Evolutionary conservation across 2,329 filamentous ascomycete genomes (phyloP).

Genomic region (Harringtonia lauricola): DNA sequence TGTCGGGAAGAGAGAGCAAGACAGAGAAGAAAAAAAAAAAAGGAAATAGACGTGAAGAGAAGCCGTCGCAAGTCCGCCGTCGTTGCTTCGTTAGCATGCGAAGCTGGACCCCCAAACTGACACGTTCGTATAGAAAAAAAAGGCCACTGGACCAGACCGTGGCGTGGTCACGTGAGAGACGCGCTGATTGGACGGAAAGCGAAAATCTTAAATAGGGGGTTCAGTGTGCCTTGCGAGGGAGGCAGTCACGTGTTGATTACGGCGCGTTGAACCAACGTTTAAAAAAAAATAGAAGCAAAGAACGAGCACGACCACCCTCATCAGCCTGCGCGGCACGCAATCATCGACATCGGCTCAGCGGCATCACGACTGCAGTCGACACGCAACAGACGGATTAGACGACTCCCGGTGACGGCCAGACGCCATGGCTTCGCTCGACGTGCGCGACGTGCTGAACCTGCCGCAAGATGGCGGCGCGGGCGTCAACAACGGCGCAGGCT

Average conservation of each 20-base stretch:
- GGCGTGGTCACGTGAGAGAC: conserved; percentile 2
- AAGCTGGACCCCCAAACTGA: conserved; percentile 28
- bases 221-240: background rate
- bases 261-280: no score
- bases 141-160: background rate
- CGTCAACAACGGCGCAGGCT: conserved; percentile 21
- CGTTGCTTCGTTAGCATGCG: background rate
- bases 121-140: conserved; percentile 27
- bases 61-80: no score
- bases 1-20: no score
- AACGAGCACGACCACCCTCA: no score
- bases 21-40: no score
- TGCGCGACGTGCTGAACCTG: conserved; percentile 81
- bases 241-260: no score
- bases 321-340: no score
- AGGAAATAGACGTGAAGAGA: no score
- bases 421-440: conserved; percentile 69
- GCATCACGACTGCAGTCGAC: background rate
- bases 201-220: background rate
- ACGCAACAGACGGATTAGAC: no score
- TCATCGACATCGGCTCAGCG: background rate
- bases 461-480: conserved; percentile 44
- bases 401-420: background rate
- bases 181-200: conserved; percentile 2
- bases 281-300: background rate